phyloP scores from a whole-genome alignment of 164 flowering plant species.

The Aristolochia californica region DNA sequence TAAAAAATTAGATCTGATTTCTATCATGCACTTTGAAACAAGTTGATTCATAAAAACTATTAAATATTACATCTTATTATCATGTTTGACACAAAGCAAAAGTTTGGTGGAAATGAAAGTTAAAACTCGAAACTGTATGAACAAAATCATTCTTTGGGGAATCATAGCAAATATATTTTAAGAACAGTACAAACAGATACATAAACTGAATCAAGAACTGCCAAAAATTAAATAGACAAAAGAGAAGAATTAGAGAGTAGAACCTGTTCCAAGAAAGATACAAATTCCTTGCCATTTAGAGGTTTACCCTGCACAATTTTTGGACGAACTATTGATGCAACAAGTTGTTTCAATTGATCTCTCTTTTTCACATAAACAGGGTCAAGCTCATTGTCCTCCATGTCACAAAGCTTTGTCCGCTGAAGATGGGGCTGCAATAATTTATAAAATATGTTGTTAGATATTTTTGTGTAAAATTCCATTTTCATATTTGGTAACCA shows the following conservation, averaged over 20 bases:
- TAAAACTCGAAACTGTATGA: too few species aligned
- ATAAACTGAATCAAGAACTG: not conserved
- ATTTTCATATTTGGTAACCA: too few species aligned
- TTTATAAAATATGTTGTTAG: too few species aligned
- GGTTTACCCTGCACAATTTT: slow-evolving; percentile 93
- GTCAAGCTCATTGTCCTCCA: slow-evolving; percentile 90
- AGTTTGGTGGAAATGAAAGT: too few species aligned
- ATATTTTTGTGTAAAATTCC: too few species aligned
- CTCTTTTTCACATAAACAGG: slow-evolving; percentile 64
- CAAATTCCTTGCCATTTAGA: slow-evolving; percentile 87
- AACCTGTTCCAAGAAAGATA: slow-evolving; percentile 87
- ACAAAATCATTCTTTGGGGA: too few species aligned
- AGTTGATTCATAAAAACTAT: too few species aligned
- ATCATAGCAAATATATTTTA: too few species aligned
- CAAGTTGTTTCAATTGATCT: slow-evolving; percentile 73
- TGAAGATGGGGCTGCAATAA: slow-evolving; percentile 85
- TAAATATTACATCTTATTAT: too few species aligned
- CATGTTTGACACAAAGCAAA: too few species aligned
- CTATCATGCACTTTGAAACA: too few species aligned
- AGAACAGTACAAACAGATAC: not conserved
- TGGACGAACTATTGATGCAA: slow-evolving; percentile 64
- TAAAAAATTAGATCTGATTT: too few species aligned
- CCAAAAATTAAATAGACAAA: not conserved
- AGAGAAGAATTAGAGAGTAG: slow-evolving; percentile 5
- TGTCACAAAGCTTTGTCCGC: slow-evolving; percentile 94